Conservation (phyloP, 2,329 filamentous ascomycete species). For the Fusarium redolens region DNA sequence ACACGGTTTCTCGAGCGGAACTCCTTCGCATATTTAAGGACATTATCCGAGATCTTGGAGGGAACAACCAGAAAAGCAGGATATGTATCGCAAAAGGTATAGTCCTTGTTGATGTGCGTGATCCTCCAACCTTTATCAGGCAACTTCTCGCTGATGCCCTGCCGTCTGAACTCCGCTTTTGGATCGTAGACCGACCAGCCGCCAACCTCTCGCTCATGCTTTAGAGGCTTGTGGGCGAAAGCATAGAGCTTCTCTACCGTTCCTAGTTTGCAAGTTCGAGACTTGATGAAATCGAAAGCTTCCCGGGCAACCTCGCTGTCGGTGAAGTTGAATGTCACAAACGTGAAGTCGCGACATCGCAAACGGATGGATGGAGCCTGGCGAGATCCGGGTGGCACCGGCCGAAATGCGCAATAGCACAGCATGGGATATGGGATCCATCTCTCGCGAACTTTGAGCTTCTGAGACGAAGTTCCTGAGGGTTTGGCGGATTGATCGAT, state of each 20-base stretch:
- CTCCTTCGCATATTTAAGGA: conserved; percentile 89
- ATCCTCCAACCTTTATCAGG: conserved; percentile 86
- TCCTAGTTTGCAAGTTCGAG: conserved; percentile 83
- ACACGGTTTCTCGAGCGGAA: conserved; percentile 92
- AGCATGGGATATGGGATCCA: conserved; percentile 98
- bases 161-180: conserved; percentile 83
- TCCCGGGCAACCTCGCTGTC: conserved; percentile 81
- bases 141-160: conserved; percentile 88
- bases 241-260: conserved; percentile 91
- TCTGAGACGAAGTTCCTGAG: conserved; percentile 31
- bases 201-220: conserved; percentile 77
- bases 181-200: conserved; percentile 90
- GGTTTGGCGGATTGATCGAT: conserved; percentile 46
- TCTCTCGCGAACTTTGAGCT: conserved; percentile 68
- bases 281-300: conserved; percentile 86
- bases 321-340: conserved; percentile 88
- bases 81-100: conserved; percentile 92
- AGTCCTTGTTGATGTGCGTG: conserved; percentile 89
- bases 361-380: conserved; percentile 86
- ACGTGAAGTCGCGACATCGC: conserved; percentile 92
- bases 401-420: conserved; percentile 80
- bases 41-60: conserved; percentile 92
- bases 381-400: conserved; percentile 74
- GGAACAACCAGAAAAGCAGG: conserved; percentile 87
- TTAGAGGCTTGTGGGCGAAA: conserved; percentile 83